These are phyloP conservation scores for Blastocystis hominis DNA, from an alignment of 352 stramenopile species.

Conservation along the genomic window DNA sequence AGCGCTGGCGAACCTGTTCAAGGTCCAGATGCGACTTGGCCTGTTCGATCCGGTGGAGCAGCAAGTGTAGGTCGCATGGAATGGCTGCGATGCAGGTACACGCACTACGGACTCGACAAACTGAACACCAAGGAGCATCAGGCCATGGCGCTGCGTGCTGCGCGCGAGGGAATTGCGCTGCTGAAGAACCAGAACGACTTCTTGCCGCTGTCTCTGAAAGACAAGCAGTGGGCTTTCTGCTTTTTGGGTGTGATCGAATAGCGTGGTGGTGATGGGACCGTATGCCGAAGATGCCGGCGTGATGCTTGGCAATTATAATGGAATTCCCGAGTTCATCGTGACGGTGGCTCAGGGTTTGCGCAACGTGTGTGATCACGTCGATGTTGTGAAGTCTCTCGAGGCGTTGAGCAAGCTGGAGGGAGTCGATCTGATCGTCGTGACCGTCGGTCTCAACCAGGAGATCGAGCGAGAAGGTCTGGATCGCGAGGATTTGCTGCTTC, in stretches of 20 bases:
- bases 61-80: slow-evolving; percentile 68
- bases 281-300: slow-evolving; percentile 67
- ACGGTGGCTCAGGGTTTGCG: slow-evolving; percentile 69
- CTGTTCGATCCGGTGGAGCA: slow-evolving; percentile 76
- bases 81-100: not conserved
- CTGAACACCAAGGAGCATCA: slow-evolving; percentile 70
- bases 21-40: slow-evolving; percentile 78
- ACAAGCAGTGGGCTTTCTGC: slow-evolving; percentile 52
- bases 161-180: slow-evolving; percentile 79
- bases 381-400: not conserved
- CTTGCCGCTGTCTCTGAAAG: slow-evolving; percentile 66
- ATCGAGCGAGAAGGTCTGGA: slow-evolving; percentile 72
- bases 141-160: slow-evolving; percentile 68
- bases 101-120: slow-evolving; percentile 63
- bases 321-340: slow-evolving; percentile 69
- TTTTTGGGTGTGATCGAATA: not conserved
- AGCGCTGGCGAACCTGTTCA: slow-evolving; percentile 69
- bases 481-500: slow-evolving; percentile 69
- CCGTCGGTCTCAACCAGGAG: slow-evolving; percentile 72
- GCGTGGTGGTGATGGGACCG: slow-evolving; percentile 72
- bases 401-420: slow-evolving; percentile 62
- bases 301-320: slow-evolving; percentile 75
- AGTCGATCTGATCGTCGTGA: slow-evolving; percentile 68
- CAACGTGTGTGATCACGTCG: not conserved
- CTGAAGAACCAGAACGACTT: slow-evolving; percentile 75